Base-by-base conservation (phyloP, 495 filamentous ascomycete genomes). In the Hypoxylon trugodes region DNA sequence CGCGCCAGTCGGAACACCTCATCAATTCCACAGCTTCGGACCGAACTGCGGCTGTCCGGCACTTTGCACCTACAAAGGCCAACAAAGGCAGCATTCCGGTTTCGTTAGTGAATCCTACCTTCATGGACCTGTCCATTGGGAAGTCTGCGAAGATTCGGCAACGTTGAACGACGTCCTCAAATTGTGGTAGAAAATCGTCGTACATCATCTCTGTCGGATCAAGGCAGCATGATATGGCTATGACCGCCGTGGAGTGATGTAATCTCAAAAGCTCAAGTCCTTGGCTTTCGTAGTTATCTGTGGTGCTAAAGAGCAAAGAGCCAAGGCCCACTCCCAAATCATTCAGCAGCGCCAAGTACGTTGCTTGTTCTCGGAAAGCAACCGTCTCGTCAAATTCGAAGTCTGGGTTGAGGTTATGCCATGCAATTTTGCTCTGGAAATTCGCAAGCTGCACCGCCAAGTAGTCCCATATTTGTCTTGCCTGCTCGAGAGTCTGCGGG, bases 181-280 rank as follows among this genome's bases (percentile, higher is more conserved):
- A 71, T 30, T 68, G 55, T 8, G 55, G 46, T 1, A 59, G 33
- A 13, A 49, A 71, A 3, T 60, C 53, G 42, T 71, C 68, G 50
- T 65, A 71, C 64, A 51, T 56, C 59, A 56, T 68, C 50, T 71
- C 68, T 3, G 68, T 51, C 26, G 60, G 26, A 21, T 71, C 68
- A 22, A 71, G 59, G 22, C 65, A 68, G 47, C 68, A 71, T 9
- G 54, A 40, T 5, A 55, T 51, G 3, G 57, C 18, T 13, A 68
- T 13, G 6, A 56, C 37, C 5, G 63, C 59, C 0, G 63, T 21
- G 1, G 51, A 36, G 37, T 63, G 67, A 10, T 66, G 57, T 30
- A 70, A 22, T 9, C 59, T 37, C 37, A 70, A 50, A 52, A 70
- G 37, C 49, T 70, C 67, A 4, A 70, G 58, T 0, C 37, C 53